Evolutionary conservation across 2,329 filamentous ascomycete genomes (phyloP).

Genomic region (Mariannaea sp.): DNA sequence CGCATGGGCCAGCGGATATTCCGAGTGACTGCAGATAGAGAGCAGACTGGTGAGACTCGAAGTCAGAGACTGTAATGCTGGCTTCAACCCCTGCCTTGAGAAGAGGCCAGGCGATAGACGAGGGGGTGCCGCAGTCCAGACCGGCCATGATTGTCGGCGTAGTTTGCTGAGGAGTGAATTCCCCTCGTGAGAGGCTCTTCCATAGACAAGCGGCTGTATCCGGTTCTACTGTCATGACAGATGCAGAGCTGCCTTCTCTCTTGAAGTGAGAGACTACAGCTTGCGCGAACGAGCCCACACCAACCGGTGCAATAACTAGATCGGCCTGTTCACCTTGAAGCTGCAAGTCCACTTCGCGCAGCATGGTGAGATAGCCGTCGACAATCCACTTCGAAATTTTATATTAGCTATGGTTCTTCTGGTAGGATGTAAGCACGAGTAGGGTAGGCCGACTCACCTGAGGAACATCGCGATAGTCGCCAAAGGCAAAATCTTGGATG

Average conservation of each 20-base stretch:
- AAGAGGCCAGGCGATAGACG: slow-evolving; percentile 66
- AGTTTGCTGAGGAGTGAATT: slow-evolving; percentile 57
- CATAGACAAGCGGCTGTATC: slow-evolving; percentile 65
- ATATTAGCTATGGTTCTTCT: not conserved
- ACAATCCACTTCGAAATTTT: slow-evolving; percentile 64
- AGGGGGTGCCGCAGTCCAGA: slow-evolving; percentile 74
- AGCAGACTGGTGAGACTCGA: slow-evolving; percentile 64
- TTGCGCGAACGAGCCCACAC: slow-evolving; percentile 74
- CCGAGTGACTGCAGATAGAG: slow-evolving; percentile 54
- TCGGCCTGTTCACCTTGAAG: slow-evolving; percentile 45
- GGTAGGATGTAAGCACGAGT: too few species aligned
- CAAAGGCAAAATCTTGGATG: slow-evolving; percentile 71
- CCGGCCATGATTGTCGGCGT: slow-evolving; percentile 73
- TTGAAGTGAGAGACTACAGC: slow-evolving; percentile 71
- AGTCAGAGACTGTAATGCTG: slow-evolving; percentile 63
- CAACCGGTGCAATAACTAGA: slow-evolving; percentile 67
- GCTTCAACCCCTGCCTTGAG: slow-evolving; percentile 63
- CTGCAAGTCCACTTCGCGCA: slow-evolving; percentile 70
- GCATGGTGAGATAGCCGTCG: slow-evolving; percentile 76
- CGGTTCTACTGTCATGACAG: slow-evolving; percentile 72
- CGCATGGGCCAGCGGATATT: slow-evolving; percentile 65
- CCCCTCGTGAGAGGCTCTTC: slow-evolving; percentile 55
- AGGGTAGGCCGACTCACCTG: slow-evolving; percentile 44
- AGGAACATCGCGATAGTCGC: slow-evolving; percentile 69
- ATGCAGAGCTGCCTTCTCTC: slow-evolving; percentile 35